Evolutionary conservation across 2,329 filamentous ascomycete species (phyloP).

Genomic region (Claviceps spartinae): DNA sequence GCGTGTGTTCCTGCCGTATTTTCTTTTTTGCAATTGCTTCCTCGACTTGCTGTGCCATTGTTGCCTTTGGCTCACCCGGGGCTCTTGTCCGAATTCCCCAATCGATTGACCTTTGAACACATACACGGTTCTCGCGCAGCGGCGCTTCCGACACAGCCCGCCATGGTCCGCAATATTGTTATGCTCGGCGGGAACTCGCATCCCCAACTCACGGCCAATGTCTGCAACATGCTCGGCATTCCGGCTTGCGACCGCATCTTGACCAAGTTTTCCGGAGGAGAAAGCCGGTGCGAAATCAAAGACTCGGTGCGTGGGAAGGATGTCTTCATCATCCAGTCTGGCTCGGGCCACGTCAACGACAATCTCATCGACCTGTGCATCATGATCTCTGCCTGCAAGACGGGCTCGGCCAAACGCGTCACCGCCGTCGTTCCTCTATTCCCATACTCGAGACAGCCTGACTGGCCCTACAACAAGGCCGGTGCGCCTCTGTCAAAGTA

Average conservation of each 20-base stretch:
- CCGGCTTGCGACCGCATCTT: constrained; percentile 74
- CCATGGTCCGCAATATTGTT: constrained; percentile 90
- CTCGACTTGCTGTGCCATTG: neutral
- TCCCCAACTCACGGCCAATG: constrained; percentile 69
- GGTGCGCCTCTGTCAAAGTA: constrained; percentile 76
- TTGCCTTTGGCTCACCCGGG: neutral
- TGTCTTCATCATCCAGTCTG: constrained; percentile 96
- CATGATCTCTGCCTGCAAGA: constrained; percentile 96
- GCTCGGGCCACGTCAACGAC: constrained; percentile 87
- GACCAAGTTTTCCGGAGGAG: constrained; percentile 85
- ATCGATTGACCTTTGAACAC: neutral
- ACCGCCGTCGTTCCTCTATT: constrained; percentile 92
- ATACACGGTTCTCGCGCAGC: neutral
- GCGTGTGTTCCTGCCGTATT: neutral
- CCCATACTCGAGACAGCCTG: constrained; percentile 90
- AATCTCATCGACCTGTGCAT: constrained; percentile 93
- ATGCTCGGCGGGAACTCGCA: constrained; percentile 89
- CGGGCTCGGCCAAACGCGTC: constrained; percentile 80
- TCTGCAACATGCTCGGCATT: constrained; percentile 81
- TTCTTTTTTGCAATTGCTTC: neutral
- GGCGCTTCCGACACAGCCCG: constrained; percentile 7
- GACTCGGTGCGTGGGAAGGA: constrained; percentile 96
- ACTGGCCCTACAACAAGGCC: constrained; percentile 91
- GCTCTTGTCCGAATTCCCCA: neutral
- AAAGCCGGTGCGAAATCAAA: constrained; percentile 88